Evolutionary conservation across 2,329 filamentous ascomycete genomes (phyloP).

Genomic region (Zelopaecilomyces penicillatus): DNA sequence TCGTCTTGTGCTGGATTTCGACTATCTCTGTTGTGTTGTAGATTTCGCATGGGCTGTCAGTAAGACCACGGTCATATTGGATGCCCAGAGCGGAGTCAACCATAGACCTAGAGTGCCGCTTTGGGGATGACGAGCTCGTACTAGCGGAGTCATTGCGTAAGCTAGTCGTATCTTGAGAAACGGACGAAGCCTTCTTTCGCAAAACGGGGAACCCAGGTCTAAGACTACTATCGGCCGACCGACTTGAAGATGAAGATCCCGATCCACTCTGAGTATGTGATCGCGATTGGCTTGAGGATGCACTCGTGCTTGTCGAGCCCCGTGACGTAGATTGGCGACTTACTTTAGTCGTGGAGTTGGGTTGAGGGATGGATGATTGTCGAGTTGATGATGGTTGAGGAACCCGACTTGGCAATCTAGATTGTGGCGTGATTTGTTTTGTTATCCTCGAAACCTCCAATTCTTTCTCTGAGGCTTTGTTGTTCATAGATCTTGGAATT

Average conservation of each 20-base stretch:
- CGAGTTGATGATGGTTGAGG: conserved; percentile 15
- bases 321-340: conserved; percentile 34
- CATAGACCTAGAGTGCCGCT: conserved; percentile 28
- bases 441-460: conserved; percentile 11
- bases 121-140: conserved; percentile 35
- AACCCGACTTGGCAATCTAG: conserved; percentile 14
- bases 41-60: conserved; percentile 37
- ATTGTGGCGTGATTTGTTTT: conserved; percentile 11
- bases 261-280: conserved; percentile 24
- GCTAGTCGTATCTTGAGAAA: conserved; percentile 30
- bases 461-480: conserved; percentile 13
- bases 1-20: conserved; percentile 29
- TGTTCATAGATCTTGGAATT: conserved; percentile 16
- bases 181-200: conserved; percentile 41
- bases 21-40: conserved; percentile 29
- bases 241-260: conserved; percentile 25
- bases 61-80: conserved; percentile 33
- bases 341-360: conserved; percentile 14
- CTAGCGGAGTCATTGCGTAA: conserved; percentile 27
- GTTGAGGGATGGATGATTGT: conserved; percentile 18
- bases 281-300: conserved; percentile 21
- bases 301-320: conserved; percentile 27
- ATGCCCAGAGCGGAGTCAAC: conserved; percentile 25
- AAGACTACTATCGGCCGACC: conserved; percentile 23
- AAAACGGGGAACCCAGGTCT: conserved; percentile 35